phyloP scores from a whole-genome alignment of 495 filamentous ascomycete genomes.

The Tuber aestivum region DNA sequence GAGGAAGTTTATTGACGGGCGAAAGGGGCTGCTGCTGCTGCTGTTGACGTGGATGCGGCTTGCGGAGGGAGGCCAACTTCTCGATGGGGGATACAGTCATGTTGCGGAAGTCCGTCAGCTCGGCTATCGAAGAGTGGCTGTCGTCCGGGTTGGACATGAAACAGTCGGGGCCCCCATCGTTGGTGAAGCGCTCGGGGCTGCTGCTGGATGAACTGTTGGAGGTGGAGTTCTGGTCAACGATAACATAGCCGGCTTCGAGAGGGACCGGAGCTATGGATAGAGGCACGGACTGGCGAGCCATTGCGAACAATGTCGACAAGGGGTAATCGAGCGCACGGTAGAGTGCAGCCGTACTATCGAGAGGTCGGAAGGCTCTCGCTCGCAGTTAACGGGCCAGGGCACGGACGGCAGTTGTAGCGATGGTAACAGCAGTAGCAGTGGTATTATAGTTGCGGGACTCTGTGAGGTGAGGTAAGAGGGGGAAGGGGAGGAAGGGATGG shows the following conservation, averaged over 20 bases:
- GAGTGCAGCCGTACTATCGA: neutral
- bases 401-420: neutral
- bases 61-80: slow-evolving; percentile 8
- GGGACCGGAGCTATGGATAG: slow-evolving; percentile 23
- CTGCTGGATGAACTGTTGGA: slow-evolving; percentile 37
- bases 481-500: slow-evolving; percentile 2
- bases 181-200: slow-evolving; percentile 36
- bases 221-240: slow-evolving; percentile 10
- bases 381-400: neutral
- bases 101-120: slow-evolving; percentile 36
- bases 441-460: neutral
- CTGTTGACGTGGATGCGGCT: slow-evolving; percentile 10
- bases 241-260: neutral
- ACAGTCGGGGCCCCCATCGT: slow-evolving; percentile 19
- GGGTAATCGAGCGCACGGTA: neutral
- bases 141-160: slow-evolving; percentile 36
- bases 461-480: slow-evolving; percentile 1
- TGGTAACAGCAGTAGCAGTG: neutral
- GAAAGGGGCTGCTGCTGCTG: slow-evolving; percentile 46
- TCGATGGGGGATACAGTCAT: slow-evolving; percentile 39
- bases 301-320: slow-evolving; percentile 10
- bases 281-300: slow-evolving; percentile 25
- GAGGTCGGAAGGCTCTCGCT: neutral
- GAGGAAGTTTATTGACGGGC: slow-evolving; percentile 77
- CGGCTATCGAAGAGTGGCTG: slow-evolving; percentile 33